Conservation (phyloP, 805 yeast genomes). For the Crinitomyces ghanaensis region DNA sequence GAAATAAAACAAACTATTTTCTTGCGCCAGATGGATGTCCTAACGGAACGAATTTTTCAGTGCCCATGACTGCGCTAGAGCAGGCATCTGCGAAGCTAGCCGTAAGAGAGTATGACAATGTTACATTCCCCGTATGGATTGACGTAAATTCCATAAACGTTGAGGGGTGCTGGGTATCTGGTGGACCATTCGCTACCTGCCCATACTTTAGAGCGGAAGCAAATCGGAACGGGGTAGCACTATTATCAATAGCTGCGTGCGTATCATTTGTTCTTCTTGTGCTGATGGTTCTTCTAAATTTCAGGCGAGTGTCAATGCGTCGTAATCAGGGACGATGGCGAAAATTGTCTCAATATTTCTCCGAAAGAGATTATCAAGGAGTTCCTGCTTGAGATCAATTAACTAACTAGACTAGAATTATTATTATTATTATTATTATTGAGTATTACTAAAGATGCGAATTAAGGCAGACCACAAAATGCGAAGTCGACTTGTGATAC, state of each 20-base stretch:
- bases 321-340: slow-evolving; percentile 59
- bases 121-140: slow-evolving; percentile 50
- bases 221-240: slow-evolving; percentile 43
- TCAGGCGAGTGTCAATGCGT: slow-evolving; percentile 57
- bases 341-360: slow-evolving; percentile 40
- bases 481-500: too few relatives aligned
- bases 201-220: slow-evolving; percentile 54
- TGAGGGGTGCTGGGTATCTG: slow-evolving; percentile 71
- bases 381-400: too few relatives aligned
- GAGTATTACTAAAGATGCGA: too few relatives aligned
- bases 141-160: slow-evolving; percentile 70
- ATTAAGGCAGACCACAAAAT: too few relatives aligned
- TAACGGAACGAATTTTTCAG: slow-evolving; percentile 25
- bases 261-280: slow-evolving; percentile 43
- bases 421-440: too few relatives aligned
- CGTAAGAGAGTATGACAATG: slow-evolving; percentile 11
- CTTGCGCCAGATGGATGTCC: slow-evolving; percentile 28
- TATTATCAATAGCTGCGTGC: slow-evolving; percentile 57
- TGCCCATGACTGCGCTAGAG: slow-evolving; percentile 43
- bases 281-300: slow-evolving; percentile 42
- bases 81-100: slow-evolving; percentile 22
- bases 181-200: slow-evolving; percentile 67
- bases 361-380: slow-evolving; percentile 68
- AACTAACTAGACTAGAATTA: too few relatives aligned
- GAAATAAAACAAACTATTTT: slow-evolving; percentile 25